Base-by-base conservation (phyloP, 306 rosid genomes). In the Glycine tomentella region DNA sequence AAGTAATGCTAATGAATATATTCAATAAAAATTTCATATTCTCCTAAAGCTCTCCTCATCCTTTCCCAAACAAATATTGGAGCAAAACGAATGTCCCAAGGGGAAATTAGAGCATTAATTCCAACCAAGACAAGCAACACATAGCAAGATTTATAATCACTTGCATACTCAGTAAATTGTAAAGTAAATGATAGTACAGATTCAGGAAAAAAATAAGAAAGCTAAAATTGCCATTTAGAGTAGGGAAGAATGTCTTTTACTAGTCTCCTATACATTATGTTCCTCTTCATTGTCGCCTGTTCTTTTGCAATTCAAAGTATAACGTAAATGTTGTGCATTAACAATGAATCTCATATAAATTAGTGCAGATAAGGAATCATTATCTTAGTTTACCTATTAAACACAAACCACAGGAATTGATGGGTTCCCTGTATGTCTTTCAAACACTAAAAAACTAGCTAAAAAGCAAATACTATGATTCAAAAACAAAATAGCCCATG, bases 41-140 rank as follows among this genome's bases (percentile, higher is more conserved):
- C 69, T 70, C 55, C 36, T 34, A 66, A 46, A 66, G 82, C 65
- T 67, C 34, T 74, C 74, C 71, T 50, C 64, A 34, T 12, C 74
- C 65, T 45, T 57, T 17, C 45, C 71, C 20, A 67, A 59, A 66
- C 20, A 6, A 55, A 77, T 50, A 38, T 14, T 65, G 38, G 64
- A 36, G 7, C 17, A 31, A 81, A 53, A 74, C 8, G 31, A 67
- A 80, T 48, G 71, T 9, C 5, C 40, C 64, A 38, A 63, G 50
- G 63, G 38, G 25, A 20, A 67, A 53, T 2, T 25, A 25, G 31
- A 25, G 31, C 80, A 45, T 56, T 46, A 17, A 57, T 8, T 68
- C 48, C 65, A 82, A 14, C 76, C 25, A 69, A 75, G 53, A 44
- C 61, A 67, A 50, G 74, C 73, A 72, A 51, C 70, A 45, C 3